Base-by-base conservation (phyloP, 805 yeast genomes). In the Brettanomyces sp. region DNA sequence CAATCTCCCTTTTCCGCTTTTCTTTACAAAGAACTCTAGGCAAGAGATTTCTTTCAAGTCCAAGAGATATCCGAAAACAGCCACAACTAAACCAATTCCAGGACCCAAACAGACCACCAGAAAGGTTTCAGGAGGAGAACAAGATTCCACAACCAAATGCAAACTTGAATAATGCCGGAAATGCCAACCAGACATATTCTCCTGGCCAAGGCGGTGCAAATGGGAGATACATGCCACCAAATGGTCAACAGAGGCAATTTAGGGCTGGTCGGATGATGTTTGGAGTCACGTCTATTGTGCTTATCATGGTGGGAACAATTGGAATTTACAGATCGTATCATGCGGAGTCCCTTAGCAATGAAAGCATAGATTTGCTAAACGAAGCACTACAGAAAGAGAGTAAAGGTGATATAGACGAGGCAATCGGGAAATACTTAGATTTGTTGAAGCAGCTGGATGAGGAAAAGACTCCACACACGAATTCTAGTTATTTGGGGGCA, bases 401-500 rank as follows among this genome's bases (percentile, higher is more conserved):
- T 4, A 47, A 49, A 73, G 55, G 82, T 69, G 39, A 76, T 71
- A 34, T 68, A 70, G 43, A 84, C 74, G 68, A 74, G 48, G 95
- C 97, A 1, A 67, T 88, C 47, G 72, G 74, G 45, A 67, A 72
- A 51, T 91, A 87, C 63, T 65, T 84, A 22, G 84, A 82, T 53
- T 93, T 91, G 0, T 64, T 89, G 35, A 69, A 76, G 14, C 73
- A 75, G 49, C 79, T 87, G 38, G 76, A 82, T 43, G 65, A 70
- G 18, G 63, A 77, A 39, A 70, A 68, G 0, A 57, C 82, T 56
- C 75, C 76, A 49, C 73, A 72, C 6, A 54, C 82, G 36, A 67
- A 78, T 43, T 93, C 86, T 58, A 93, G 85, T 58, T 89, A 84
- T 61, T 87, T 96, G 0, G 95, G 96, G 0, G 74, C 88, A 41